Evolutionary conservation across 768 basidiomycete genomes (phyloP).

Genomic region (Saitozyma sp.): DNA sequence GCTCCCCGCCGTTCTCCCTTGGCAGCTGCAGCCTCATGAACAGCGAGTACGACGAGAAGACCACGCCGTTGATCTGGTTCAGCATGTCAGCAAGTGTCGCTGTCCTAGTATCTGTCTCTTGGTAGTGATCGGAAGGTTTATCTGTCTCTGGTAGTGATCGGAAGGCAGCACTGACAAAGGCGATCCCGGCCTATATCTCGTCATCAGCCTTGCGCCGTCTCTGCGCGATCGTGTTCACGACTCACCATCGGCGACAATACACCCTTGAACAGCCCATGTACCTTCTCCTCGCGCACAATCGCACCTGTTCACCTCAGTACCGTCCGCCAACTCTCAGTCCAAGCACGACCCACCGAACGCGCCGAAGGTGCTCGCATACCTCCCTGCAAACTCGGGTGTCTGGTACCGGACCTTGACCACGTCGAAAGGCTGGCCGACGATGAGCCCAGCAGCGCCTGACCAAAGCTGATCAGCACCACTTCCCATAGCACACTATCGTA

Average conservation of each 20-base stretch:
- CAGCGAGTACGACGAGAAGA: slow-evolving; percentile 81
- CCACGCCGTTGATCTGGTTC: slow-evolving; percentile 66
- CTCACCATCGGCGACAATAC: slow-evolving; percentile 72
- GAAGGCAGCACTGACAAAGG: slow-evolving; percentile 36
- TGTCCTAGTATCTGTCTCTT: too few species aligned
- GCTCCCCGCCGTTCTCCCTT: slow-evolving; percentile 49
- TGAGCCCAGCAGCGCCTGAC: slow-evolving; percentile 64
- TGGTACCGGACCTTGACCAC: slow-evolving; percentile 58
- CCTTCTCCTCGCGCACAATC: slow-evolving; percentile 49
- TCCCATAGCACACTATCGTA: too few species aligned
- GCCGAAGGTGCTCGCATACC: slow-evolving; percentile 43
- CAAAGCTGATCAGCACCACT: too few species aligned
- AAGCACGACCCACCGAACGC: slow-evolving; percentile 39
- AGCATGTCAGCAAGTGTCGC: neutral
- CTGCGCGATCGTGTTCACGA: slow-evolving; percentile 13
- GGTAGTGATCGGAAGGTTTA: too few species aligned
- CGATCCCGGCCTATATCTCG: slow-evolving; percentile 44
- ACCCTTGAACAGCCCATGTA: slow-evolving; percentile 50
- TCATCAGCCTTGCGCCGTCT: neutral
- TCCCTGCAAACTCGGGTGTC: slow-evolving; percentile 42
- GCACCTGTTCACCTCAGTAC: slow-evolving; percentile 21
- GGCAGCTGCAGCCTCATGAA: slow-evolving; percentile 69
- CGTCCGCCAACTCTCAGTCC: neutral
- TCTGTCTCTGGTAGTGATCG: too few species aligned
- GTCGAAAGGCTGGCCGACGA: slow-evolving; percentile 77